Base-by-base conservation (phyloP, 202 grass and related monocot genomes). In the Saccharum hybrid region DNA sequence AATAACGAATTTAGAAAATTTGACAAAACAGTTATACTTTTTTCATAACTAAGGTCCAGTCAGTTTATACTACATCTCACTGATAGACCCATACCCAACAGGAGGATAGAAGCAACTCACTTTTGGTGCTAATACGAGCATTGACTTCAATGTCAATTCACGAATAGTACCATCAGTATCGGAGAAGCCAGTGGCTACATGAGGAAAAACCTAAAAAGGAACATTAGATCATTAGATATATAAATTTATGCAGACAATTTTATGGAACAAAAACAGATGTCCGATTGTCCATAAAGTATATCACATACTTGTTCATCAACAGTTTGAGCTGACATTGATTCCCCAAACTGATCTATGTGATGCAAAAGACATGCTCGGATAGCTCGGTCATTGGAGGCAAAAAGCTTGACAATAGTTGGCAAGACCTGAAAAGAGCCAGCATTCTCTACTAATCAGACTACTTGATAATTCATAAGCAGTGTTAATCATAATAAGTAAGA, bases 321-420 rank as follows among this genome's bases (percentile, higher is more conserved):
- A 86, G 91, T 99, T 86, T 99, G 96, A 81, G 89, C 71, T 75
- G 89, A 78, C 77, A 99, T 81, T 71, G 91, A 96, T 66, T 99
- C 96, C 43, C 96, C 96, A 92, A 94, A 99, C 84, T 99, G 93
- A 81, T 99, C 96, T 92, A 96, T 86, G 72, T 99, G 93, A 82
- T 99, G 96, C 86, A 99, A 84, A 80, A 99, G 96, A 81, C 89
- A 88, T 91, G 92, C 93, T 91, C 96, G 88, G 81, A 99, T 99
- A 82, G 96, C 91, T 79, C 96, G 87, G 70, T 99, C 96, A 65
- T 92, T 99, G n/a, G 93, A 99, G 37, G 91, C 89, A 81, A 96
- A 99, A 79, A 99, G 93, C 84, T 99, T 99, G 75, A 99, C 93
- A 84, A 99, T 90, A 72, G 97, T 99, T 42, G 97, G 97, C 75